These are phyloP conservation scores for Chlamydomonas reinhardtii DNA, from an alignment of 163 green algal species.

Conservation along the genomic window DNA sequence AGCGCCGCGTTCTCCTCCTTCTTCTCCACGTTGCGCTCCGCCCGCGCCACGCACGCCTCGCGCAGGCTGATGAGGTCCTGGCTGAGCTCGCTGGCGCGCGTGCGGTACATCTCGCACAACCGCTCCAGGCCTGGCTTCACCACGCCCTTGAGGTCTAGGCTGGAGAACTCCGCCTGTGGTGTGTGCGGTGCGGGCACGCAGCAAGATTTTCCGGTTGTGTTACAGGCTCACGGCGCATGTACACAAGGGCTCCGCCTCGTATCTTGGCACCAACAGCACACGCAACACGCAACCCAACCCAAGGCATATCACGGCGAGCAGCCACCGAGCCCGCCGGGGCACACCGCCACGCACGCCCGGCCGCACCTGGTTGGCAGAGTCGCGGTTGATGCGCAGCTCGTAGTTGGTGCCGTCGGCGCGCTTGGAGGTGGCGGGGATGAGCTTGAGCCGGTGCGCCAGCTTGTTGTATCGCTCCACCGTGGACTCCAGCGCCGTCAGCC, in stretches of 20 bases:
- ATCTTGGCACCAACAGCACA: too few species aligned
- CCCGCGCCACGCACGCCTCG: conserved; percentile 41
- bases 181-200: too few species aligned
- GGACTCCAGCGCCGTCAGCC: conserved; percentile 78
- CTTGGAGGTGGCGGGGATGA: conserved; percentile 89
- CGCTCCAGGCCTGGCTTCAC: conserved; percentile 66
- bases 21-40: conserved; percentile 54
- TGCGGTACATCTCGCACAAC: conserved; percentile 70
- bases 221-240: too few species aligned
- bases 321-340: too few species aligned
- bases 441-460: conserved; percentile 79
- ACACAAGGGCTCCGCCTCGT: too few species aligned
- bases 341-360: too few species aligned
- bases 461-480: conserved; percentile 77
- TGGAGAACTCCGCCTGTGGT: conserved; percentile 45
- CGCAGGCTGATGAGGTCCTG: conserved; percentile 71
- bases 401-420: conserved; percentile 82
- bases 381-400: conserved; percentile 79
- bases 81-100: conserved; percentile 64
- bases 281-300: too few species aligned
- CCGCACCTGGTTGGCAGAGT: conserved; percentile 41
- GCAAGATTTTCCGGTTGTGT: too few species aligned
- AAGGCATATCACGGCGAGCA: too few species aligned
- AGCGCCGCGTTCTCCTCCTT: conserved; percentile 52
- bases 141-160: conserved; percentile 58